Evolutionary conservation across 805 yeast species (phyloP).

Genomic region (Metschnikowia shivogae): DNA sequence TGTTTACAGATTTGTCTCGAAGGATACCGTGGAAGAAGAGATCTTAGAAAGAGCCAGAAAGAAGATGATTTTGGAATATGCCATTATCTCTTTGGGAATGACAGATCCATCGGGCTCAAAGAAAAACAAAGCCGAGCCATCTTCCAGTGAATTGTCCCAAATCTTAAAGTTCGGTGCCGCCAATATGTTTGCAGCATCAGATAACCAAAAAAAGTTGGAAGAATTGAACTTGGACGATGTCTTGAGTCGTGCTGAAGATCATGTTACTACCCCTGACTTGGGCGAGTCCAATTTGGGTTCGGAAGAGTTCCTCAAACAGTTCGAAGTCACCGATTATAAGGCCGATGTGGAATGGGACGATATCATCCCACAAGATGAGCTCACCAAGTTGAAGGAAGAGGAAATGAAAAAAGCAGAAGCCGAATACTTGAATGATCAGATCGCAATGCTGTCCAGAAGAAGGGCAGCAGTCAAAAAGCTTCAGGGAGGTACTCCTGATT

Average conservation of each 20-base stretch:
- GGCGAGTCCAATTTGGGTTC: conserved; percentile 99
- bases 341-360: conserved; percentile 99
- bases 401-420: conserved; percentile 86
- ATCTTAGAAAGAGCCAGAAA: conserved; percentile 94
- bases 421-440: conserved; percentile 80
- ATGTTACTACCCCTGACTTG: conserved; percentile 89
- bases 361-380: conserved; percentile 92
- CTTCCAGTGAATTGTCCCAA: conserved; percentile 80
- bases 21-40: conserved; percentile 97
- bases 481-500: conserved; percentile 28
- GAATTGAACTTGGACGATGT: conserved; percentile 95
- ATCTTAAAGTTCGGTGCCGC: conserved; percentile 98
- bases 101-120: conserved; percentile 61
- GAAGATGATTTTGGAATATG: conserved; percentile 97
- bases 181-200: conserved; percentile 93
- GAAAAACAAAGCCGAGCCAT: conserved; percentile 66
- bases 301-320: conserved; percentile 93
- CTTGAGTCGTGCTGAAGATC: conserved; percentile 95
- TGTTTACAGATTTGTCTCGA: conserved; percentile 96
- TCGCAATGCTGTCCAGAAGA: conserved; percentile 80
- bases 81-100: conserved; percentile 92
- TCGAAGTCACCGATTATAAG: conserved; percentile 97
- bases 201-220: conserved; percentile 93
- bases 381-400: conserved; percentile 82
- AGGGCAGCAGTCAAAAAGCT: conserved; percentile 67